Evolutionary conservation across 1,284 basidiomycete species (phyloP).

Genomic region (Cryptococcus sp.): DNA sequence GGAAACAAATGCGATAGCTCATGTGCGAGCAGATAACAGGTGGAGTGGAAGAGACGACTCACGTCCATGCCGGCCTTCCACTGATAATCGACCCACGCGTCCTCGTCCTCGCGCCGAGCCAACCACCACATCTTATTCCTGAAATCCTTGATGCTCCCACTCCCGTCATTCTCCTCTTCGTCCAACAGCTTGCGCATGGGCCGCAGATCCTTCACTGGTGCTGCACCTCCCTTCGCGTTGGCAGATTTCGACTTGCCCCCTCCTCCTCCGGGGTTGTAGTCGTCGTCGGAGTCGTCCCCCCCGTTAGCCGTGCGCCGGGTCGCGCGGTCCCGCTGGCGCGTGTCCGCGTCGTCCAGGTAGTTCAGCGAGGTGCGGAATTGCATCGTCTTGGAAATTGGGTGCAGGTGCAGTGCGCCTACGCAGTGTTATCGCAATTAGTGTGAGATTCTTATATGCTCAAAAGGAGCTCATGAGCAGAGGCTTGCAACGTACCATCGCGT

Average conservation of each 20-base stretch:
- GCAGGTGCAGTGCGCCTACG: slow-evolving; percentile 50
- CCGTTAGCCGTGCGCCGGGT: slow-evolving; percentile 7
- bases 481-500: slow-evolving; percentile 41
- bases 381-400: slow-evolving; percentile 40
- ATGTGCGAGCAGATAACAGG: background rate
- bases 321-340: slow-evolving; percentile 24
- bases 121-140: slow-evolving; percentile 50
- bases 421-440: background rate
- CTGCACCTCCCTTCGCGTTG: slow-evolving; percentile 12
- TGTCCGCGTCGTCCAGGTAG: slow-evolving; percentile 46
- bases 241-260: slow-evolving; percentile 3
- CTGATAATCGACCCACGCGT: slow-evolving; percentile 47
- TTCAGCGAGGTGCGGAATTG: slow-evolving; percentile 50
- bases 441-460: background rate
- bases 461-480: no score
- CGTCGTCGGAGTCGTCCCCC: slow-evolving; percentile 20
- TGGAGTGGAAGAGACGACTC: slow-evolving; percentile 4
- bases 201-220: slow-evolving; percentile 14
- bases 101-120: slow-evolving; percentile 42
- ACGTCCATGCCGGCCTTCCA: slow-evolving; percentile 43
- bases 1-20: background rate
- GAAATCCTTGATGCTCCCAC: slow-evolving; percentile 51
- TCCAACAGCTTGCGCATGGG: slow-evolving; percentile 21
- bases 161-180: slow-evolving; percentile 49
- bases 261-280: background rate